Base-by-base conservation (phyloP, 768 basidiomycete genomes). In the Leccinellum albellum region DNA sequence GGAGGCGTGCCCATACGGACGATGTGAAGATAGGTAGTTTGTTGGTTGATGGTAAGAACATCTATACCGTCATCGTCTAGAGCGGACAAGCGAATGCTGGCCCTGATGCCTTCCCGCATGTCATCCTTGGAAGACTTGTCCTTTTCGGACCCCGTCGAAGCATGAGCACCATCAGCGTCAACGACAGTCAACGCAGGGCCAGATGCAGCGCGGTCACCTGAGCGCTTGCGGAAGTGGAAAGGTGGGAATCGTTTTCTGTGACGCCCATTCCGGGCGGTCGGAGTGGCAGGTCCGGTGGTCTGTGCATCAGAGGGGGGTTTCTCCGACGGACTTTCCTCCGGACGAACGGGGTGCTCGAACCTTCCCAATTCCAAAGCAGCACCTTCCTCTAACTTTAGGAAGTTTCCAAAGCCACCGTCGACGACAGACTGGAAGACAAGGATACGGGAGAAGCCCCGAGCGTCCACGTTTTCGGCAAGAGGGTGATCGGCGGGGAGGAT, bases 11-110 rank as follows among this genome's bases (percentile, higher is more conserved):
- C 88, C 58, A 90, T 78, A 17, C 91, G 81, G 15, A 91, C 84
- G 58, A 98, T 81, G 55, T 94, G 89, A 46, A 97, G 77, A 69
- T 94, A 95, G 0, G 94, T 96, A 32, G 84, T 81, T 70, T 98
- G 94, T 58, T 94, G 89, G 66, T 98, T 98, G 4, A 81, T 78
- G 4, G 83, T 80, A 5, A 81, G 72, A 21, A 94, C 73, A 62
- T 83, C 83, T 60, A 79, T 78, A 57, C 87, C 89, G 32, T 87
- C 80, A 49, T 85, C 86, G 55, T 94, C 91, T 28, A 95, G 75
- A 4, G 92, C 94, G 20, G 87, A 88, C 35, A 97, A 78, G 28
- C 84, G 79, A 61, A 98, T 95, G 20, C 84, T 81, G 17, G 91
- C 82, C 59, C 85, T 82, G 32, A 95, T 86, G 13, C 91, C 92